Evolutionary conservation across 1,139 yeast species (phyloP).

Genomic region (Candida glucosophila): DNA sequence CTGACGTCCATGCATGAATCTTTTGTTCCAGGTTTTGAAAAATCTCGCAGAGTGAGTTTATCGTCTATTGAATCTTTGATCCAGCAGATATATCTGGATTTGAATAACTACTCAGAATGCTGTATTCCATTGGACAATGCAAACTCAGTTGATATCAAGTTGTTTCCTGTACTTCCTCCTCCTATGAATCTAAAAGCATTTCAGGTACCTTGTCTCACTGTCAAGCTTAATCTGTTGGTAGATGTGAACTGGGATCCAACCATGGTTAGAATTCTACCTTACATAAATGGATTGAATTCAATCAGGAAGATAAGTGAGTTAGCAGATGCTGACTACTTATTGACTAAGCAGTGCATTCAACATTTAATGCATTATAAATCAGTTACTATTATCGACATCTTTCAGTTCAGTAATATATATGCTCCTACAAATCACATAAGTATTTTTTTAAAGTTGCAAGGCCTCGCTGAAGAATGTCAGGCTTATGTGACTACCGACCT

Average conservation of each 20-base stretch:
- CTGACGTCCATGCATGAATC: constrained; percentile 1
- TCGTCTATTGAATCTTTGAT: constrained; percentile 71
- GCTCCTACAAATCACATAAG: constrained; percentile 81
- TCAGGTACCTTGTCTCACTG: constrained; percentile 87
- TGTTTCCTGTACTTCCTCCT: constrained; percentile 79
- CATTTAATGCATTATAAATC: constrained; percentile 88
- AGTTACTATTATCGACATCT: constrained; percentile 72
- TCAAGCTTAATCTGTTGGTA: constrained; percentile 56
- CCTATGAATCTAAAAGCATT: constrained; percentile 66
- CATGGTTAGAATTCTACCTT: constrained; percentile 79
- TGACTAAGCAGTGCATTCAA: constrained; percentile 82
- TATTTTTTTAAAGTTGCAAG: constrained; percentile 51
- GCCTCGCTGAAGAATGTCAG: constrained; percentile 79
- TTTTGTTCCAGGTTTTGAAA: constrained; percentile 32
- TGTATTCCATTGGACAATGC: constrained; percentile 87
- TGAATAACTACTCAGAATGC: constrained; percentile 92
- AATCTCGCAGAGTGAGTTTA: constrained; percentile 34
- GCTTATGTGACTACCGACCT: constrained; percentile 57
- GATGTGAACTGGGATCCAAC: constrained; percentile 98
- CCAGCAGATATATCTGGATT: constrained; percentile 84
- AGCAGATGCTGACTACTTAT: constrained; percentile 71
- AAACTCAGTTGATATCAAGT: constrained; percentile 83
- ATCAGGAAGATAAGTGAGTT: constrained; percentile 67
- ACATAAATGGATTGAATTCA: constrained; percentile 81
- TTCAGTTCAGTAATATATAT: constrained; percentile 82